A percentile compares a stretch with the other conserved stretches of the same genome.
These are phyloP conservation scores for Ophiostoma populinum DNA, from an alignment of 2,329 filamentous ascomycete genomes.

Conservation along the genomic window DNA sequence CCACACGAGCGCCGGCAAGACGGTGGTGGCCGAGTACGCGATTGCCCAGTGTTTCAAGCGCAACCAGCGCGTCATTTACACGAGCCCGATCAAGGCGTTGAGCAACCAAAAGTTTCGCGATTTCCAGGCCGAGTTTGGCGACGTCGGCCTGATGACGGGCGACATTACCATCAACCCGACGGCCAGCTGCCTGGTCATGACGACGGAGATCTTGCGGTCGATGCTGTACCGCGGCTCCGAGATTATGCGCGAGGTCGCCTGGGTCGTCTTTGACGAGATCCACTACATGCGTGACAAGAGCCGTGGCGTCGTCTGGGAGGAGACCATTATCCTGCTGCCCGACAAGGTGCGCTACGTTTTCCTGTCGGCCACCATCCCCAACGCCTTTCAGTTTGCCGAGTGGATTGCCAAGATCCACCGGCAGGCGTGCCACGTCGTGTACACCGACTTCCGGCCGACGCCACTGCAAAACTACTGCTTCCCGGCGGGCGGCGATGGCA, in stretches of 20 bases:
- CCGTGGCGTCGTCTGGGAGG: constrained; percentile 95
- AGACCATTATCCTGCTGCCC: constrained; percentile 92
- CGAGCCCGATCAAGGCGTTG: constrained; percentile 94
- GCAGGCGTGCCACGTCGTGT: constrained; percentile 96
- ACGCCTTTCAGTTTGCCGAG: constrained; percentile 97
- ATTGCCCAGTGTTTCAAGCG: constrained; percentile 94
- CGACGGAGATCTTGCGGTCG: constrained; percentile 93
- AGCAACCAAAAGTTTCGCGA: constrained; percentile 99
- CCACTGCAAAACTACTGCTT: constrained; percentile 97
- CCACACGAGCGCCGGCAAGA: constrained; percentile 95
- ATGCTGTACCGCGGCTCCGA: constrained; percentile 97
- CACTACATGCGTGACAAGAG: constrained; percentile 95
- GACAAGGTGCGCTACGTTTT: constrained; percentile 99
- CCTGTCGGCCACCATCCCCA: constrained; percentile 92
- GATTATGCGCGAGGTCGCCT: constrained; percentile 97
- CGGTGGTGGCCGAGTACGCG: constrained; percentile 93
- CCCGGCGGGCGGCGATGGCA: constrained; percentile 79
- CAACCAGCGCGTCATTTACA: constrained; percentile 98
- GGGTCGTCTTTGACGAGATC: constrained; percentile 97
- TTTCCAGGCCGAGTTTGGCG: constrained; percentile 87
- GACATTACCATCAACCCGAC: constrained; percentile 99
- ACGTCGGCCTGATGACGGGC: constrained; percentile 95
- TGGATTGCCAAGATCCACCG: constrained; percentile 98
- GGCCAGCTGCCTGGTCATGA: constrained; percentile 96
- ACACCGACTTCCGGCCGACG: constrained; percentile 94